Base-by-base conservation (phyloP, 331 rosid genomes). In the Cydonia oblonga region DNA sequence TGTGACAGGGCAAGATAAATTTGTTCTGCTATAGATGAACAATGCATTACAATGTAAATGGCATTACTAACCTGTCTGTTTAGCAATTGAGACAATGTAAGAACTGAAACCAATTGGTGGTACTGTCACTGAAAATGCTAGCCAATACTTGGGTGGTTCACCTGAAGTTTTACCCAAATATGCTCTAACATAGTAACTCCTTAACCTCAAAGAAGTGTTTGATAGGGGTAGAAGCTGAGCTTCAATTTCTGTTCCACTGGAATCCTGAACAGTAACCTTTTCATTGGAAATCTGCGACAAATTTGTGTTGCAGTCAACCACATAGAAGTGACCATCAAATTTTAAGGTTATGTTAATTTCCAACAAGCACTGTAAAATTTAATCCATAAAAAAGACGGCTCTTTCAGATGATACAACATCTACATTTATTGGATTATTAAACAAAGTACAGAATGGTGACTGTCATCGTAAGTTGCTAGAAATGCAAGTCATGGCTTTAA, bases 61-160 rank as follows among this genome's bases (percentile, higher is more conserved):
- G 30, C 44, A 60, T 66, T 30, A 15, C 71, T 23, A 74, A 79
- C 83, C 83, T 53, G 79, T 62, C 7, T 63, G 78, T 59, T 73
- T 56, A 16, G 60, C 59, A 64, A 16, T 74, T 28, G 79, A 74
- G 62, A 79, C 59, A 4, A 54, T 42, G 64, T 79, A 79, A 62
- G 79, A 74, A 68, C 76, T 74, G 79, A 79, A 79, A 64, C 83
- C 83, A 64, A 79, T 59, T 66, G 83, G 76, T 54, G 83, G 79
- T 26, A 79, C 79, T 8, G 73, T 69, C 53, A 64, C 83, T n/a
- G 76, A 20, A 75, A 74, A 79, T 23, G 79, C 83, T 53, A 79
- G 73, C 79, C 79, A 69, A 64, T 69, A 69, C 68, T 74, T 79
- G 38, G 60, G 64, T 40, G 69, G 62, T 52, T 64, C 69, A n/a